Base-by-base conservation (phyloP, 257 asterid species). In the Phtheirospermum japonicum region DNA sequence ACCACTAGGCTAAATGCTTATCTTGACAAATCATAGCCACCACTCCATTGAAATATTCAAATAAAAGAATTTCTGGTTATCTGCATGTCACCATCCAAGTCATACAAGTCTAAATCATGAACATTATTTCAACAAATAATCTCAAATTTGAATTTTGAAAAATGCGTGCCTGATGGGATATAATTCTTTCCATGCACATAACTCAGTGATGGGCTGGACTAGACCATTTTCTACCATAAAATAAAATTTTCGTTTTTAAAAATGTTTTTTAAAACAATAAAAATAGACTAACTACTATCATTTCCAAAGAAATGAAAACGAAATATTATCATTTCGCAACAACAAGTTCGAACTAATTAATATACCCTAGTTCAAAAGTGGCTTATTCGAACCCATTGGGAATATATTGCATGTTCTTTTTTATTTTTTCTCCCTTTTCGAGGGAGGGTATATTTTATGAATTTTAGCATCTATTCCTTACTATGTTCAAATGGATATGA, bases 321-420 rank as follows among this genome's bases (percentile, higher is more conserved):
- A 36, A 36, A 1, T 36, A 1, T 6, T 36, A 36, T 36, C 42
- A 36, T 6, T 36, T 36, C 2, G 42, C 7, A 36, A 9, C 42
- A 6, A 36, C 1, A 36, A 9, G 42, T 36, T 36, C 42, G 4
- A 36, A n/a, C n/a, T n/a, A n/a, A n/a, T n/a, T n/a, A n/a, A n/a
- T n/a, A n/a, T n/a, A n/a, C n/a, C n/a, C n/a, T 36, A 6, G 42
- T 36, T 1, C 42, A 1, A n/a, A n/a, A 36, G 42, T 36, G 42
- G 11, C 42, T 1, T 36, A 36, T 36, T 36, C 42, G 42, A 36
- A 6, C 42, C 57, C 51, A 54, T 9, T 56, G 33, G 4, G 73
- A 66, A 68, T 73, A 68, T 73, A 68, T 73, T 53, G 55, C 42
- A 12, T 42, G 4, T 4, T 13, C 9, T 51, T 19, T 34, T 2